These are phyloP conservation scores for Penicillium sp. DNA, from an alignment of 2,329 filamentous ascomycete genomes.

Conservation along the genomic window DNA sequence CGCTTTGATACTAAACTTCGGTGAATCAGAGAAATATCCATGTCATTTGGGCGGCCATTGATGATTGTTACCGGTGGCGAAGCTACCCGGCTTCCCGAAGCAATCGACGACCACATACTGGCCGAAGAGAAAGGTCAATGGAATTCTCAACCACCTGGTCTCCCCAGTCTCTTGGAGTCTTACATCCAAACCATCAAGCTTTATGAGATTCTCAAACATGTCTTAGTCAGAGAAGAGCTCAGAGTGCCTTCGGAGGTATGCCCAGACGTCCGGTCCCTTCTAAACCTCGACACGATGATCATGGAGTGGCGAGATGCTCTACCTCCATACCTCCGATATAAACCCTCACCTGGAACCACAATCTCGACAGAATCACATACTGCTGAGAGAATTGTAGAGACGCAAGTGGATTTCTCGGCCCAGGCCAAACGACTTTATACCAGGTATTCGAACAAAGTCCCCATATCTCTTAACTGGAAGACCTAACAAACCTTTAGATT, in stretches of 20 bases:
- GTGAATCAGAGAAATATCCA: background rate
- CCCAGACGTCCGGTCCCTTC: too few relatives aligned
- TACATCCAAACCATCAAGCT: background rate
- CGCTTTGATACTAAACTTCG: too few relatives aligned
- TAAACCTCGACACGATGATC: background rate
- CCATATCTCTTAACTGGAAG: too few relatives aligned
- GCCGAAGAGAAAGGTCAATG: background rate
- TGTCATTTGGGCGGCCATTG: background rate
- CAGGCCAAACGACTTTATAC: too few relatives aligned
- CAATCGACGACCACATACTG: background rate
- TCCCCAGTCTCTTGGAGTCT: background rate
- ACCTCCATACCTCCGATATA: background rate
- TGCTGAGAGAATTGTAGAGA: too few relatives aligned
- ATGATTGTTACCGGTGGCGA: background rate
- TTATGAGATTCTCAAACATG: background rate
- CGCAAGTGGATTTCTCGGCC: too few relatives aligned
- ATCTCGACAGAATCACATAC: too few relatives aligned
- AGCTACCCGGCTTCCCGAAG: background rate
- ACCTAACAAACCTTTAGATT: too few relatives aligned
- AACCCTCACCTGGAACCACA: too few relatives aligned
- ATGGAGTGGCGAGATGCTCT: background rate
- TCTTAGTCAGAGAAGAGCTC: background rate
- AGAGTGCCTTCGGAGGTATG: background rate
- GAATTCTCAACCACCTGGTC: background rate
- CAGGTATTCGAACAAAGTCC: too few relatives aligned